phyloP scores from a whole-genome alignment of 208 protist species.

The Leishmania braziliensis region DNA sequence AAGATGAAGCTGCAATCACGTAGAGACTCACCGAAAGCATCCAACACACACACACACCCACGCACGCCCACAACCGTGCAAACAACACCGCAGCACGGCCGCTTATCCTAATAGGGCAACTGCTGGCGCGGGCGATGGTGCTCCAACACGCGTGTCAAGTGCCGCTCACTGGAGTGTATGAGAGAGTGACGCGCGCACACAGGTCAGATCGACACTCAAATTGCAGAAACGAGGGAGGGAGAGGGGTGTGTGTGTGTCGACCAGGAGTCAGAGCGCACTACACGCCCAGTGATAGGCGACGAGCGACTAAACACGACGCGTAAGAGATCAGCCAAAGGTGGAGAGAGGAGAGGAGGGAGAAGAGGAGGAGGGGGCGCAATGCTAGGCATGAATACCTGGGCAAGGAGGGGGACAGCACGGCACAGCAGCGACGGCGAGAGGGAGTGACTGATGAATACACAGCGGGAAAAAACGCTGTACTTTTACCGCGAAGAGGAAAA shows the following conservation, averaged over 20 bases:
- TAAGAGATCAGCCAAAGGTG: constrained; percentile 3
- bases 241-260: not conserved
- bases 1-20: not conserved
- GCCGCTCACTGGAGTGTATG: too few species aligned
- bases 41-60: too few species aligned
- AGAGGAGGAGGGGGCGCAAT: not conserved
- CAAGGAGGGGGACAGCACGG: not conserved
- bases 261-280: too few species aligned
- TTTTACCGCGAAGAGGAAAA: not conserved
- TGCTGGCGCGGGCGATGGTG: too few species aligned
- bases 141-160: too few species aligned
- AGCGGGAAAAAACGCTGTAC: too few species aligned
- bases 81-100: not conserved
- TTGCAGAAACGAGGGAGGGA: not conserved
- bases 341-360: not conserved
- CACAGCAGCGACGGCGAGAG: not conserved
- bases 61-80: not conserved
- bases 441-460: not conserved
- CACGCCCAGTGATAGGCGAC: not conserved
- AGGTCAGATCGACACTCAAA: not conserved
- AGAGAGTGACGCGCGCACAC: too few species aligned
- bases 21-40: not conserved
- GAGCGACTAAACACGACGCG: not conserved
- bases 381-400: not conserved
- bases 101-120: not conserved